phyloP scores from a whole-genome alignment of 768 basidiomycete genomes.

The Inosperma sp. region DNA sequence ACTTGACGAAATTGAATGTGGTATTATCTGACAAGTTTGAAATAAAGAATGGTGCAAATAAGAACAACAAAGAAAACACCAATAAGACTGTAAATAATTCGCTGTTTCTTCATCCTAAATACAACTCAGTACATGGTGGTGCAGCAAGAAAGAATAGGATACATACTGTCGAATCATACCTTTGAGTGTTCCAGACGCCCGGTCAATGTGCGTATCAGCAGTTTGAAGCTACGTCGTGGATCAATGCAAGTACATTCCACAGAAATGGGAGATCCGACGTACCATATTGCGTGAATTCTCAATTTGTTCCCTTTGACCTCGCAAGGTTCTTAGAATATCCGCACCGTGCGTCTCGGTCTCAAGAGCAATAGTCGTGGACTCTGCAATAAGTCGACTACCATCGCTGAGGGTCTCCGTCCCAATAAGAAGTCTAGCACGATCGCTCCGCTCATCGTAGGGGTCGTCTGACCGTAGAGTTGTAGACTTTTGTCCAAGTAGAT shows the following conservation, averaged over 20 bases:
- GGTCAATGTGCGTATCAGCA: conserved; percentile 81
- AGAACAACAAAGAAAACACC: conserved; percentile 73
- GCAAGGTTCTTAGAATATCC: conserved; percentile 75
- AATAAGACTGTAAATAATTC: conserved; percentile 71
- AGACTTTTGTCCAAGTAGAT: conserved; percentile 42
- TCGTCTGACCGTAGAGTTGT: conserved; percentile 52
- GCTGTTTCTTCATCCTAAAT: conserved; percentile 86
- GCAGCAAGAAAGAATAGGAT: neutral
- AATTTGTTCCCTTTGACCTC: conserved; percentile 86
- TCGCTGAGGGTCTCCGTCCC: conserved; percentile 73
- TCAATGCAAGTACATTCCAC: neutral
- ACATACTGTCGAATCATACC: conserved; percentile 89
- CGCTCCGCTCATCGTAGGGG: conserved; percentile 60
- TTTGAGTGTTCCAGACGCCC: conserved; percentile 84
- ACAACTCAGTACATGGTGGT: neutral
- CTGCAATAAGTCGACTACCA: conserved; percentile 65
- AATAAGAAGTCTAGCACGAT: conserved; percentile 65
- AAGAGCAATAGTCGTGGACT: conserved; percentile 82
- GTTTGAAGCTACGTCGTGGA: conserved; percentile 51
- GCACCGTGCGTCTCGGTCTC: conserved; percentile 91
- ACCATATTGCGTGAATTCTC: conserved; percentile 84
- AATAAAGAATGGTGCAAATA: conserved; percentile 69
- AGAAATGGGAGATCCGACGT: conserved; percentile 21
- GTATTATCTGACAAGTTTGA: conserved; percentile 36
- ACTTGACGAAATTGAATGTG: no score